These are phyloP conservation scores for Rhodotorula kratochvilovae DNA, from an alignment of 768 basidiomycete species.

Conservation along the genomic window DNA sequence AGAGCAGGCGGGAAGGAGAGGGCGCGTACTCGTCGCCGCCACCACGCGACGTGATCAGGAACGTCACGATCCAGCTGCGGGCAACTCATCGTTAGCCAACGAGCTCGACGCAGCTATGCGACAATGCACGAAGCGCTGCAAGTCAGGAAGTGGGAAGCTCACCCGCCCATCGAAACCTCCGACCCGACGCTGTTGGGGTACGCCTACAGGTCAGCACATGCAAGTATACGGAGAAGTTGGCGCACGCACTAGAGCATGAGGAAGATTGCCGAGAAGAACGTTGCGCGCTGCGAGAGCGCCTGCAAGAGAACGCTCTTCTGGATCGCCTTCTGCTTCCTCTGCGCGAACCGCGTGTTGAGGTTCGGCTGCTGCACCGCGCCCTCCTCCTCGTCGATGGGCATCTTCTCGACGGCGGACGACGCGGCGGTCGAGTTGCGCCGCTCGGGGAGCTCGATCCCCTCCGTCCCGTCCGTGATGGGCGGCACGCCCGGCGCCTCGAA, in stretches of 20 bases:
- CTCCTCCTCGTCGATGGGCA: neutral
- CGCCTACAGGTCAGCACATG: neutral
- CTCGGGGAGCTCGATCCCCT: slow-evolving; percentile 11
- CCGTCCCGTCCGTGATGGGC: neutral
- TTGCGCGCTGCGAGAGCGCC: slow-evolving; percentile 4
- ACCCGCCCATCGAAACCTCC: slow-evolving; percentile 35
- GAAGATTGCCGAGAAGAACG: slow-evolving; percentile 11
- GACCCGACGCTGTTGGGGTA: slow-evolving; percentile 9
- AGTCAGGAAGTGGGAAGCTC: too few species aligned
- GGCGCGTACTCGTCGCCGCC: slow-evolving; percentile 16
- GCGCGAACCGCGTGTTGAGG: neutral
- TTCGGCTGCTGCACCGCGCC: neutral
- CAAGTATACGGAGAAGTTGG: too few species aligned
- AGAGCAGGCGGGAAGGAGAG: too few species aligned
- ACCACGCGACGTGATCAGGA: slow-evolving; percentile 12
- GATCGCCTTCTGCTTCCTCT: neutral
- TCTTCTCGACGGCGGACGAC: neutral
- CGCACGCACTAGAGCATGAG: slow-evolving; percentile 19
- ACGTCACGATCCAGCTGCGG: slow-evolving; percentile 25
- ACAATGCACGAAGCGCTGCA: too few species aligned
- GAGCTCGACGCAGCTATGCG: fast-evolving
- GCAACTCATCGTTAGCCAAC: neutral
- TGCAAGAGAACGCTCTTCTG: neutral
- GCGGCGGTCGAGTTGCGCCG: neutral
- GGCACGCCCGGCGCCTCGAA: neutral